A percentile compares a stretch with the other conserved stretches of the same genome.
These are phyloP conservation scores for Microthlaspi erraticum DNA, from an alignment of 345 rosid species.

Conservation along the genomic window DNA sequence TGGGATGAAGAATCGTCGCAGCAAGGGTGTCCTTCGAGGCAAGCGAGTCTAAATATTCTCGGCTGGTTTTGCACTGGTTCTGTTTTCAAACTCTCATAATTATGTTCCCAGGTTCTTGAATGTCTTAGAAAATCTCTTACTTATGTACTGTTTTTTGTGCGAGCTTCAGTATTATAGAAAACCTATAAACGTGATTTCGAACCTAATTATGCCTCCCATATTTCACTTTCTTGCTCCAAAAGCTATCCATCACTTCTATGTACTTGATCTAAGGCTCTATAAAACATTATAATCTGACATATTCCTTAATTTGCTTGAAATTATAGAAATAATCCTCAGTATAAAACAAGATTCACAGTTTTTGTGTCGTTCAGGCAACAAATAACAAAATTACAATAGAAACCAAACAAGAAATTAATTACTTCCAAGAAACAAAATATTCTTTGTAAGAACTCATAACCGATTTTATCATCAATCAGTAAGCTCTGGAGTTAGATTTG, in stretches of 20 bases:
- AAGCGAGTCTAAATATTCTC: slow-evolving; percentile 44
- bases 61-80: slow-evolving; percentile 1
- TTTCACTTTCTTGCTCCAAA: slow-evolving; percentile 2
- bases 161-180: slow-evolving; percentile 3
- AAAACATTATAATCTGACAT: background rate
- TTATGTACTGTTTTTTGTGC: background rate
- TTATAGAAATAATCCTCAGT: slow-evolving; percentile 2
- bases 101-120: slow-evolving; percentile 5
- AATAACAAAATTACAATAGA: background rate
- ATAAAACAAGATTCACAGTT: slow-evolving; percentile 32
- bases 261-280: background rate
- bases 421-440: slow-evolving; percentile 3
- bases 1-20: slow-evolving; percentile 61
- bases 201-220: background rate
- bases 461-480: background rate
- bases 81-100: background rate
- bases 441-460: background rate
- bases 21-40: slow-evolving; percentile 65
- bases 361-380: slow-evolving; percentile 22
- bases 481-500: slow-evolving; percentile 37
- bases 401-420: slow-evolving; percentile 33
- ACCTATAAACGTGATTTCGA: background rate
- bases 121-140: slow-evolving; percentile 14
- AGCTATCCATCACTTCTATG: background rate
- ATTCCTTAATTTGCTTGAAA: no score